phyloP scores from a whole-genome alignment of 495 filamentous ascomycete species.

The Baudoinia panamericana region DNA sequence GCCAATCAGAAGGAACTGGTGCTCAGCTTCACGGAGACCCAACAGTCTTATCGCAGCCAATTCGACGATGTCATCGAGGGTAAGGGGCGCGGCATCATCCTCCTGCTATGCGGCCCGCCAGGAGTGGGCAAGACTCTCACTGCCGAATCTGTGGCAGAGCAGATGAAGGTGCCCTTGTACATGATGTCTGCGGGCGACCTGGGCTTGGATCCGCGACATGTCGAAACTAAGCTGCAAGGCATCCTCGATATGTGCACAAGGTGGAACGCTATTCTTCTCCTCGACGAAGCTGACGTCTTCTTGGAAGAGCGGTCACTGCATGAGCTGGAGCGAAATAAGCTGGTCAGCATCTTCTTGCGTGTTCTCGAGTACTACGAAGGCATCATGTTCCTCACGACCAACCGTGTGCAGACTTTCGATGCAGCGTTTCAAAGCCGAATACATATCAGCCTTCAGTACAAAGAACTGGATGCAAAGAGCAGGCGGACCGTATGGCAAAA shows the following conservation, averaged over 20 bases:
- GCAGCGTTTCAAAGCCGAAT: slow-evolving; percentile 32
- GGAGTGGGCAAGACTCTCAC: slow-evolving; percentile 33
- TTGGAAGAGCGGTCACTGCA: slow-evolving; percentile 36
- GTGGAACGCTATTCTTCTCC: slow-evolving; percentile 37
- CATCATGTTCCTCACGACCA: slow-evolving; percentile 43
- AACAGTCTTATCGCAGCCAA: slow-evolving; percentile 28
- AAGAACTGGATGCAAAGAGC: slow-evolving; percentile 25
- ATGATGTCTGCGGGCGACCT: slow-evolving; percentile 32
- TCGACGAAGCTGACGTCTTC: slow-evolving; percentile 61
- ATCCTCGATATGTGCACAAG: slow-evolving; percentile 31
- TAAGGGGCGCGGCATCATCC: slow-evolving; percentile 32
- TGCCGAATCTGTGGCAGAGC: slow-evolving; percentile 31
- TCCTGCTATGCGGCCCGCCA: slow-evolving; percentile 30
- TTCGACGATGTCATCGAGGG: slow-evolving; percentile 47
- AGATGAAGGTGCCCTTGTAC: slow-evolving; percentile 31
- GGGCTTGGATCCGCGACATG: slow-evolving; percentile 24
- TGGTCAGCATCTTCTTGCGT: slow-evolving; percentile 37
- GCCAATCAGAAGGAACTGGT: slow-evolving; percentile 36
- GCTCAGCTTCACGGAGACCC: slow-evolving; percentile 40
- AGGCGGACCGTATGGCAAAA: slow-evolving; percentile 34
- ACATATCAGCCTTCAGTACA: slow-evolving; percentile 33
- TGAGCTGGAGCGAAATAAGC: slow-evolving; percentile 31
- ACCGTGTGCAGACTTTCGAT: slow-evolving; percentile 31
- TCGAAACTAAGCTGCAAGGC: slow-evolving; percentile 29
- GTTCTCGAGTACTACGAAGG: slow-evolving; percentile 47